Conservation (phyloP, 2,329 filamentous ascomycete species). For the Mycosphaerella sp. region DNA sequence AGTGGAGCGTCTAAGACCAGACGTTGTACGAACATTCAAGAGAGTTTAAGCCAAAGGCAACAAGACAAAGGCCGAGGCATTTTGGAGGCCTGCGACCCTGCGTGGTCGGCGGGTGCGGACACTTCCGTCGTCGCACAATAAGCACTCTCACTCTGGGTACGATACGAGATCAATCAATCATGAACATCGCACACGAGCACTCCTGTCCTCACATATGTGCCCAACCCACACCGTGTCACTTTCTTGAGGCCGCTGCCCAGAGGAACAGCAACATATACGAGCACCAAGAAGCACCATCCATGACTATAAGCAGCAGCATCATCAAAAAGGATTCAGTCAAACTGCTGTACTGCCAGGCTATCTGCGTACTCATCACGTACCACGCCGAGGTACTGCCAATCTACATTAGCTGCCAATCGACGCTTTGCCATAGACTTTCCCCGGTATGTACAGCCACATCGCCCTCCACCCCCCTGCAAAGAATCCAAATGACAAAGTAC, state of each 20-base stretch:
- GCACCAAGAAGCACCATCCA: background rate
- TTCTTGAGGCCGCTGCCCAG: too few relatives aligned
- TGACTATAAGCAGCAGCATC: background rate
- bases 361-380: slow-evolving; percentile 15
- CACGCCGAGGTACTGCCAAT: slow-evolving; percentile 6
- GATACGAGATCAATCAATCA: background rate
- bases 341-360: slow-evolving; percentile 11
- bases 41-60: background rate
- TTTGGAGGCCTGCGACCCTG: too few relatives aligned
- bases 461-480: background rate
- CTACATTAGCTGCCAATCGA: slow-evolving; percentile 5
- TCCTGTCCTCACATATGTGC: background rate
- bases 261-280: background rate
- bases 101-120: too few relatives aligned
- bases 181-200: background rate
- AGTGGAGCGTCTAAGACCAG: too few relatives aligned
- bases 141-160: background rate
- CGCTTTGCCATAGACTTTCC: background rate
- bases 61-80: background rate
- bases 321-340: background rate
- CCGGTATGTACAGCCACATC: slow-evolving; percentile 9
- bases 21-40: too few relatives aligned
- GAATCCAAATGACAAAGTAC: slow-evolving; percentile 1
- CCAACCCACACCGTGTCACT: background rate
- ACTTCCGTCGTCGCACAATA: background rate